Evolutionary conservation across 106 monocot species (phyloP), one percentile per base, ranked within the genome.

Genomic region (Acorus gramineus): DNA sequence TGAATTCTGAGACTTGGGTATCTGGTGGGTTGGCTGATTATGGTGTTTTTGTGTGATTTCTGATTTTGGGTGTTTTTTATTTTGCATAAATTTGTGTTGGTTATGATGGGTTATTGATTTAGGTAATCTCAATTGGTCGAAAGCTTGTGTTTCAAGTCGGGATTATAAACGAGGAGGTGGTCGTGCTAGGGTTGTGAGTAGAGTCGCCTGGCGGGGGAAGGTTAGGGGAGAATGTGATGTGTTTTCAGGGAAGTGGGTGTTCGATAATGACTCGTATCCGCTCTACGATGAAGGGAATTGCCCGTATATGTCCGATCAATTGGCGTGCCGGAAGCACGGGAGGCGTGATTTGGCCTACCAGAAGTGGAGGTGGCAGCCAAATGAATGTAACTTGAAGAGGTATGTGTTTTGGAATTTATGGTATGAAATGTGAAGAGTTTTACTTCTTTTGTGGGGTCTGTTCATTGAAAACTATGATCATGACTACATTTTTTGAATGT

Each of bases 241-340:
- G 49, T 90, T 82, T 58, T 73, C 74, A 2, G 89, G 89, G 53
- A 85, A 59, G 64, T 90, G 89, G 89, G 72, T 90, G n/a, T 76
- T 80, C 46, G 89, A 90, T 70, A 69, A 77, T 28, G 53, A 49
- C 4, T 59, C 82, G 3, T 63, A 77, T 14, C 89, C 89, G 0
- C n/a, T 90, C 72, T 85, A 85, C 46, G 60, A 78, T 5, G 89
- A 90, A 56, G 74, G 58, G 4, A 67, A 59, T 11, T 90, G 89
- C 61, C 85, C 89, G 7, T 90, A 82, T 53, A 90, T 90, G 89
- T 90, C 89, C 3, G 89, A 90, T 60, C 89, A 90, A 69, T 60
- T 90, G 50, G 85, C 89, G 9, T 90, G 89, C 60, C 48, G 62
- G 46, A 90, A 85, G 75, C 89, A 90, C 58, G 85, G 89, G 11